Percentiles rank a stretch among this genome's conserved stretches.
phyloP scores from a whole-genome alignment of 345 rosid species.

The Kandelia obovata region DNA sequence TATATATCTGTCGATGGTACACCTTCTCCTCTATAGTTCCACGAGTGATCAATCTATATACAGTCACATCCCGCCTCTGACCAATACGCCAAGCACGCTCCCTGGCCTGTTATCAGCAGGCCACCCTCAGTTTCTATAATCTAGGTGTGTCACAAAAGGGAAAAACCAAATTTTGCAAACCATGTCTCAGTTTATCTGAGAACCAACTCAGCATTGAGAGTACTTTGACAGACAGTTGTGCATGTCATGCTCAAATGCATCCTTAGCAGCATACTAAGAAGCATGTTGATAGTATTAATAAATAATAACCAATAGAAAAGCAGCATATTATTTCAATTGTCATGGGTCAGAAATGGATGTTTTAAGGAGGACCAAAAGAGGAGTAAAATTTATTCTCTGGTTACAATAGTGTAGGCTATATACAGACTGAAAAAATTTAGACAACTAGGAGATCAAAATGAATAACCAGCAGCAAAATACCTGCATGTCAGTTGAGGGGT shows the following conservation, averaged over 20 bases:
- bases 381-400: no score
- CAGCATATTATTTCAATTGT: no score
- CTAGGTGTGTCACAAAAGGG: background rate
- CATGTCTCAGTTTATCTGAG: background rate
- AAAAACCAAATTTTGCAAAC: background rate
- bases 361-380: no score
- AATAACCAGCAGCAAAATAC: slow-evolving; percentile 28
- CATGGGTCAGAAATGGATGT: no score
- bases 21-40: slow-evolving; percentile 98
- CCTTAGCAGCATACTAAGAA: background rate
- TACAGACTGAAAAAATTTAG: background rate
- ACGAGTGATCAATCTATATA: slow-evolving; percentile 84
- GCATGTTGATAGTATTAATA: no score
- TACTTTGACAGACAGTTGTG: no score
- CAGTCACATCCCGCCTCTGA: slow-evolving; percentile 84
- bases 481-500: slow-evolving; percentile 97
- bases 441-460: slow-evolving; percentile 7
- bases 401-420: no score
- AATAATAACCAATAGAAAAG: no score
- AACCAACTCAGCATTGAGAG: no score
- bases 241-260: background rate
- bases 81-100: slow-evolving; percentile 99
- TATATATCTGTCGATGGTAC: slow-evolving; percentile 92
- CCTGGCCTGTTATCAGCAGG: slow-evolving; percentile 64
- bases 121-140: background rate